Evolutionary conservation across 805 yeast species (phyloP), one percentile per base, ranked within the genome.

Genomic region (Zygosaccharomyces kombuchaensis): DNA sequence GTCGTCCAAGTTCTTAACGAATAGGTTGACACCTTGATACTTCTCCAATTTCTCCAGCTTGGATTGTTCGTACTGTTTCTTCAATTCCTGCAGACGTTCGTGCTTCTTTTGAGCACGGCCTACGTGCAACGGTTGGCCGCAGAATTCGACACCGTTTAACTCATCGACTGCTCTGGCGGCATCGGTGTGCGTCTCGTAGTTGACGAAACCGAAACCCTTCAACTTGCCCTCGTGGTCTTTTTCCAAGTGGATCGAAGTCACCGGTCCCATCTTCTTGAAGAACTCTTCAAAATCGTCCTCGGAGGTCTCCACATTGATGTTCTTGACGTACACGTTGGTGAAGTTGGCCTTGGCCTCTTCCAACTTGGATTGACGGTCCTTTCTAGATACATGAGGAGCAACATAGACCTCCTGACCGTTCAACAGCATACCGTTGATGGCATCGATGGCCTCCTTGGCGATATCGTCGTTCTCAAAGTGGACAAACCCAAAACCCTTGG

Each of bases 51-150:
- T 87, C 76, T 93, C 98, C 69, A 85, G 78, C 70, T 96, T 83
- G 59, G 85, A 83, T 59, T 86, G 80, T 74, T 93, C 98, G 76
- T 87, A 84, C 76, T 88, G 95, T 74, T 84, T 84, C 78, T 86
- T 88, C 72, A 93, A 85, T 74, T 89, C 95, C 76, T 88, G 96
- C 66, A 83, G 72, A 78, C 99, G 90, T 81, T 93, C 99, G 72
- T 86, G 79, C 81, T 89, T 91, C 89, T 89, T 91, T 78, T 93
- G 99, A 60, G 99, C 99, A 74, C 99, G 88, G 64, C 97, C 96
- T 64, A 91, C 99, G 70, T 82, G 93, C 56, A 93, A 73, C 71
- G 76, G 80, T 76, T 87, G 87, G 64, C 93, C 95, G 62, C 80
- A 81, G 69, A 84, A 70, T 67, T 93, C 98, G 59, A 71, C 74